These are phyloP conservation scores for Suillus americanus DNA, from an alignment of 768 basidiomycete genomes.

Conservation along the genomic window DNA sequence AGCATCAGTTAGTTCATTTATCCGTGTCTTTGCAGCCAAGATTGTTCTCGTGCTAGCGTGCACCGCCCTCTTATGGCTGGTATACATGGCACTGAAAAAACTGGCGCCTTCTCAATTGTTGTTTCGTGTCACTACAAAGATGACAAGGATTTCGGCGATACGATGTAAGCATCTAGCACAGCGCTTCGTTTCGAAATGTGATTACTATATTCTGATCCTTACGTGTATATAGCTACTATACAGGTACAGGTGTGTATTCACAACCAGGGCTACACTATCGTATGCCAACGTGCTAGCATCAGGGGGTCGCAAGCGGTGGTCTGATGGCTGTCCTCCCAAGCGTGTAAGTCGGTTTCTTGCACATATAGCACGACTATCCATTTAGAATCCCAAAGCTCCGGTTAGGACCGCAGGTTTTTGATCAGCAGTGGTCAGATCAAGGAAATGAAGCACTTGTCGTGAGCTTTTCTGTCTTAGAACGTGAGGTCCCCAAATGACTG, in stretches of 20 bases:
- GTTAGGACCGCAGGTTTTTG: conserved; percentile 20
- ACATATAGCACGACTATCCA: not conserved
- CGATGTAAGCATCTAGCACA: conserved; percentile 19
- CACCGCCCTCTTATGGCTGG: conserved; percentile 17
- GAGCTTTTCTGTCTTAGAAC: not conserved
- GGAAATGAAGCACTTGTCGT: conserved; percentile 22
- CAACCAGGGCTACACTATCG: not conserved
- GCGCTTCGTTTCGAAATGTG: not conserved
- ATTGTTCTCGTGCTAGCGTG: conserved; percentile 17
- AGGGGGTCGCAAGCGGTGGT: conserved; percentile 20
- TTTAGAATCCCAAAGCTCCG: conserved; percentile 10
- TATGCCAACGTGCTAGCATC: not conserved
- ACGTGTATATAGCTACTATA: conserved; percentile 24
- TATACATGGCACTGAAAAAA: conserved; percentile 17
- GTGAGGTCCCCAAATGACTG: not conserved
- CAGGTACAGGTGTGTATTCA: conserved; percentile 16
- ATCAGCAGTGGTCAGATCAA: conserved; percentile 22
- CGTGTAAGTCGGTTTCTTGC: conserved; percentile 18
- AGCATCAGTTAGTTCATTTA: not conserved
- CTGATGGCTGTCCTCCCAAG: conserved; percentile 13
- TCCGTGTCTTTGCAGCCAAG: not conserved
- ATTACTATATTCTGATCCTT: not conserved
- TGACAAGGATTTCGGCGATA: conserved; percentile 24
- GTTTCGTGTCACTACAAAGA: conserved; percentile 23
- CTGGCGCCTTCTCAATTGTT: conserved; percentile 19